Evolutionary conservation across 2,329 filamentous ascomycete species (phyloP).

Genomic region (Claviceps citrina): DNA sequence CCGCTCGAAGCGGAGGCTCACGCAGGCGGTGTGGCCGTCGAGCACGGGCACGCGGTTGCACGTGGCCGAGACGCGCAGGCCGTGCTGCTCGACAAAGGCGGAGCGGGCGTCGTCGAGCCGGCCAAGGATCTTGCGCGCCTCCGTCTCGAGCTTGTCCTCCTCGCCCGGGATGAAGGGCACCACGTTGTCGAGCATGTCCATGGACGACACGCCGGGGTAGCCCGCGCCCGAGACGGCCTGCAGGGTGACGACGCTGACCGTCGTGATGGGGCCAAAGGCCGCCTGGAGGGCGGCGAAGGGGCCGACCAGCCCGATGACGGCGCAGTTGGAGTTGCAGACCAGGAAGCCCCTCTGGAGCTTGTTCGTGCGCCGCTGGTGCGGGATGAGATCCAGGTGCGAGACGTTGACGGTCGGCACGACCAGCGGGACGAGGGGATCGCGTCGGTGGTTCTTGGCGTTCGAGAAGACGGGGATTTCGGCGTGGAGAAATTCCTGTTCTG

Average conservation of each 20-base stretch:
- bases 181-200: slow-evolving; percentile 94
- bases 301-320: slow-evolving; percentile 89
- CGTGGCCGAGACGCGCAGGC: slow-evolving; percentile 64
- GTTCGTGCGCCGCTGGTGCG: slow-evolving; percentile 66
- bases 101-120: slow-evolving; percentile 53
- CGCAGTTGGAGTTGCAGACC: slow-evolving; percentile 97
- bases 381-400: slow-evolving; percentile 69
- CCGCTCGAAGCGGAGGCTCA: slow-evolving; percentile 67
- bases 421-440: slow-evolving; percentile 76
- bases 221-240: slow-evolving; percentile 90
- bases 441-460: slow-evolving; percentile 94
- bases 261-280: slow-evolving; percentile 68
- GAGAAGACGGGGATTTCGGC: slow-evolving; percentile 86
- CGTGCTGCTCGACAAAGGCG: slow-evolving; percentile 59
- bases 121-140: slow-evolving; percentile 90
- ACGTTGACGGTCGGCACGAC: slow-evolving; percentile 94
- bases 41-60: slow-evolving; percentile 93
- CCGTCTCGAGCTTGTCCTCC: slow-evolving; percentile 90
- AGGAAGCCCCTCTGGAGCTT: slow-evolving; percentile 72
- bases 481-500: slow-evolving; percentile 81
- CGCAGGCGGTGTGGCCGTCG: slow-evolving; percentile 90
- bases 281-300: slow-evolving; percentile 82
- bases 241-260: slow-evolving; percentile 71
- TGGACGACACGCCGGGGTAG: slow-evolving; percentile 75
- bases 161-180: slow-evolving; percentile 87